Conservation (phyloP, 257 asterid genomes). For the Ajuga chamaepitys region DNA sequence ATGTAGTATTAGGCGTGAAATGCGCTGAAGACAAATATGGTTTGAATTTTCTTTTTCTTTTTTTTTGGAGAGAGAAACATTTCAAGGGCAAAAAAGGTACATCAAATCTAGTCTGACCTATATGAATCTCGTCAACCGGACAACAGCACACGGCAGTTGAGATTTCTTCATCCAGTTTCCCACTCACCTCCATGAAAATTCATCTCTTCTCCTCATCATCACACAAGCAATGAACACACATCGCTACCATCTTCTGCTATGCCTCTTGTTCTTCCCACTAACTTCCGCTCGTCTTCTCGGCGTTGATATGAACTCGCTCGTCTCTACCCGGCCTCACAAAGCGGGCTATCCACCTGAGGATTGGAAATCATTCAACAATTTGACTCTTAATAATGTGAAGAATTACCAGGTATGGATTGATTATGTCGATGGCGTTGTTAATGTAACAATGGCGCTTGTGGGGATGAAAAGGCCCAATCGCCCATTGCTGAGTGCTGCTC, state of each 20-base stretch:
- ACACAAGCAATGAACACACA: slow-evolving; percentile 9
- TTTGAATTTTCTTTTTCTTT: too few relatives aligned
- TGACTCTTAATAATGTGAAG: slow-evolving; percentile 45
- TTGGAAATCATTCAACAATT: slow-evolving; percentile 23
- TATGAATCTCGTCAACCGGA: neutral
- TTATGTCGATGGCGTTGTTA: slow-evolving; percentile 34
- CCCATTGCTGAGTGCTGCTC: slow-evolving; percentile 38
- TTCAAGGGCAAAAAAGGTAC: neutral
- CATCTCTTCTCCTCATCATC: neutral
- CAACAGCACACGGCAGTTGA: slow-evolving; percentile 1
- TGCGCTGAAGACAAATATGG: too few relatives aligned
- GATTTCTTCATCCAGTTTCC: neutral
- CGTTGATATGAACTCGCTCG: slow-evolving; percentile 51
- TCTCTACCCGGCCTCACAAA: slow-evolving; percentile 31
- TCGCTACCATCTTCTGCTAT: neutral
- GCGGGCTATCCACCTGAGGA: slow-evolving; percentile 59
- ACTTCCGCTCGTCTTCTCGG: slow-evolving; percentile 65
- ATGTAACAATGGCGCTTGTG: slow-evolving; percentile 54
- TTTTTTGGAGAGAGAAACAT: too few relatives aligned
- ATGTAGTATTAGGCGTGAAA: too few relatives aligned
- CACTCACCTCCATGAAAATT: neutral
- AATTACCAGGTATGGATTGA: slow-evolving; percentile 78
- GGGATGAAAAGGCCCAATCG: slow-evolving; percentile 46
- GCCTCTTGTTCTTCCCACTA: neutral
- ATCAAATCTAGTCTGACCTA: neutral